phyloP scores from a whole-genome alignment of 2,329 filamentous ascomycete species.

The Drechslera avenae region DNA sequence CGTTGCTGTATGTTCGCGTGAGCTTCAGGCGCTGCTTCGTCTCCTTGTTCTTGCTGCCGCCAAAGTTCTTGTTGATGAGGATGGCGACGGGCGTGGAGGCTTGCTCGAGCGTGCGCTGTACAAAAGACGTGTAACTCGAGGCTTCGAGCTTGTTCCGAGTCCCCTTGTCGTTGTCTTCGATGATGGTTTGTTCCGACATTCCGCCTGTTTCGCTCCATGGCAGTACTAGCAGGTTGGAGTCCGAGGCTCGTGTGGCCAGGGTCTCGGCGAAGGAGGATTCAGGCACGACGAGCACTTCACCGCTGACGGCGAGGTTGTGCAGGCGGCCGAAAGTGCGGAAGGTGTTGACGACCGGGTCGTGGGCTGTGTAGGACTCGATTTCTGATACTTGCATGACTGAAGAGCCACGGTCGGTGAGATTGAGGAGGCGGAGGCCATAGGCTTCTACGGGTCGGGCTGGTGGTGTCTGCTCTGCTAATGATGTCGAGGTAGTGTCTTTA shows the following conservation, averaged over 20 bases:
- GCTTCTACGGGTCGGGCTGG: constrained; percentile 66
- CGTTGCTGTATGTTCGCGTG: constrained; percentile 37
- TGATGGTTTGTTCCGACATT: constrained; percentile 67
- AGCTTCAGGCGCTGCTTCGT: constrained; percentile 22
- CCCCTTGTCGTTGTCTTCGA: constrained; percentile 51
- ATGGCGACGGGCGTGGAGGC: constrained; percentile 73
- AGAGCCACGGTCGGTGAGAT: constrained; percentile 89
- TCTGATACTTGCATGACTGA: constrained; percentile 94
- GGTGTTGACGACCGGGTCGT: constrained; percentile 85
- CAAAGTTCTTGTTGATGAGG: constrained; percentile 76
- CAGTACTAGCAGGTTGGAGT: constrained; percentile 73
- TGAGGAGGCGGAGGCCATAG: constrained; percentile 83
- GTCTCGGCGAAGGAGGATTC: constrained; percentile 80
- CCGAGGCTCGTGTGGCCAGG: constrained; percentile 65
- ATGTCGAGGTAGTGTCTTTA: constrained; percentile 28
- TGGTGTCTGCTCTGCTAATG: constrained; percentile 17
- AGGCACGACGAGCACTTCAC: constrained; percentile 79
- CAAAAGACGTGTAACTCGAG: constrained; percentile 72
- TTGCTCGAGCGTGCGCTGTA: constrained; percentile 68
- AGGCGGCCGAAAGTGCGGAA: constrained; percentile 88
- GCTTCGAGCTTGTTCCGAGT: constrained; percentile 64
- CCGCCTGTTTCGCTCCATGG: constrained; percentile 88
- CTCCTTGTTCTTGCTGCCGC: constrained; percentile 54
- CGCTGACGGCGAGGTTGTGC: constrained; percentile 80
- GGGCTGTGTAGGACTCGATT: constrained; percentile 67